These are phyloP conservation scores for Skeletonema tropicum DNA, from an alignment of 108 stramenopile genomes.

Conservation along the genomic window DNA sequence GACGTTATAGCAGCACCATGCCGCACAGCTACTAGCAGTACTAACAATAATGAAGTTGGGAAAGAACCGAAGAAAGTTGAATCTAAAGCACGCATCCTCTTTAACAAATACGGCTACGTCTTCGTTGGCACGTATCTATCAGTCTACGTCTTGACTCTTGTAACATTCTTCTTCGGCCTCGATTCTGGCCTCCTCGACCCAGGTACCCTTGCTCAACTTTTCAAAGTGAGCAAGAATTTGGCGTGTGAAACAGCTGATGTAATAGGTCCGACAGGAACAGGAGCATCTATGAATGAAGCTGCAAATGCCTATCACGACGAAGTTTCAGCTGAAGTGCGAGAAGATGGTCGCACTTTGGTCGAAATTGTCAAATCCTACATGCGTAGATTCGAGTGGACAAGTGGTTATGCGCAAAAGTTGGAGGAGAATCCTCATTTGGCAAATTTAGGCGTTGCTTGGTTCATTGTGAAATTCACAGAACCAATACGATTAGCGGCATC, in stretches of 20 bases:
- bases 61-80: slow-evolving; percentile 11
- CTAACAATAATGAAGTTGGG: neutral
- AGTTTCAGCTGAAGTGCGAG: slow-evolving; percentile 45
- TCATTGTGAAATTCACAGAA: slow-evolving; percentile 92
- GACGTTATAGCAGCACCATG: slow-evolving; percentile 6
- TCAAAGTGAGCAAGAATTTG: slow-evolving; percentile 50
- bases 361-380: slow-evolving; percentile 67
- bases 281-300: slow-evolving; percentile 50
- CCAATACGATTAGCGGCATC: slow-evolving; percentile 82
- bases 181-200: slow-evolving; percentile 81
- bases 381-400: slow-evolving; percentile 69
- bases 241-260: slow-evolving; percentile 44
- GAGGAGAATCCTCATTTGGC: slow-evolving; percentile 79
- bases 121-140: slow-evolving; percentile 75
- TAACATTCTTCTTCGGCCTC: slow-evolving; percentile 61
- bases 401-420: slow-evolving; percentile 59
- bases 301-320: slow-evolving; percentile 41
- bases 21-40: slow-evolving; percentile 2
- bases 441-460: slow-evolving; percentile 93
- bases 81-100: slow-evolving; percentile 26
- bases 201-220: slow-evolving; percentile 48
- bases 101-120: slow-evolving; percentile 66
- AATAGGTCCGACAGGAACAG: slow-evolving; percentile 41
- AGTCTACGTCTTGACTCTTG: slow-evolving; percentile 68
- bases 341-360: slow-evolving; percentile 60